These are phyloP conservation scores for Phytophthora constricta DNA, from an alignment of 352 stramenopile species.

Conservation along the genomic window DNA sequence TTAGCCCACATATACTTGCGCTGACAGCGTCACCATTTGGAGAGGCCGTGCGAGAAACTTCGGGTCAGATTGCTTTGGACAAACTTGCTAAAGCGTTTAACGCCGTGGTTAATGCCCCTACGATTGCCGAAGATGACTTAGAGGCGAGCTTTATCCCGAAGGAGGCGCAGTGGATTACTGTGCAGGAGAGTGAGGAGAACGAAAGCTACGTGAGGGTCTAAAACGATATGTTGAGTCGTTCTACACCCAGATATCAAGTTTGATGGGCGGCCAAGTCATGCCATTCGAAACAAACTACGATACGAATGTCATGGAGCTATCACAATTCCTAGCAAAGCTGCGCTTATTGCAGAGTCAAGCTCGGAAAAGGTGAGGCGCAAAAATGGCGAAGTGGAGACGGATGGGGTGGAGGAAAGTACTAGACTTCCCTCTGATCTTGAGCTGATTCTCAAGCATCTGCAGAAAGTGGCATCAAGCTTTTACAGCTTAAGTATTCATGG, in stretches of 20 bases:
- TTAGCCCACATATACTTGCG: constrained; percentile 60
- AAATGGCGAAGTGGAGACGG: constrained; percentile 12
- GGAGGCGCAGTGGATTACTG: constrained; percentile 63
- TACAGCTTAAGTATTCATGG: constrained; percentile 61
- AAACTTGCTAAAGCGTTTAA: constrained; percentile 58
- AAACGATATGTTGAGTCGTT: constrained; percentile 58
- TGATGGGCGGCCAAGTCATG: constrained; percentile 43
- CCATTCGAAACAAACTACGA: constrained; percentile 61
- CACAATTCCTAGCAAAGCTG: constrained; percentile 58
- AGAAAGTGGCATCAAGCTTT: constrained; percentile 55
- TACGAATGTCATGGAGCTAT: constrained; percentile 56
- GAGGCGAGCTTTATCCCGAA: constrained; percentile 61
- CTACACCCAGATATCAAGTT: constrained; percentile 31
- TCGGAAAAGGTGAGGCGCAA: constrained; percentile 19
- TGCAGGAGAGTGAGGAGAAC: constrained; percentile 46
- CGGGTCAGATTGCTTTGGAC: constrained; percentile 40
- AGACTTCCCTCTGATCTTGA: constrained; percentile 37
- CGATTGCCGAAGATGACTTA: constrained; percentile 52
- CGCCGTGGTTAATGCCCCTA: constrained; percentile 67
- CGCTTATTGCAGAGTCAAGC: constrained; percentile 30
- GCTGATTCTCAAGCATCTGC: constrained; percentile 54
- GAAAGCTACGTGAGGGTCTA: constrained; percentile 45
- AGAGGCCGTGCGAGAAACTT: constrained; percentile 46
- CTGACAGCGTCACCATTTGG: constrained; percentile 82
- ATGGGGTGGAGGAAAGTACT: constrained; percentile 30